Conservation (phyloP, 2,329 filamentous ascomycete genomes). For the Amphichorda felina region DNA sequence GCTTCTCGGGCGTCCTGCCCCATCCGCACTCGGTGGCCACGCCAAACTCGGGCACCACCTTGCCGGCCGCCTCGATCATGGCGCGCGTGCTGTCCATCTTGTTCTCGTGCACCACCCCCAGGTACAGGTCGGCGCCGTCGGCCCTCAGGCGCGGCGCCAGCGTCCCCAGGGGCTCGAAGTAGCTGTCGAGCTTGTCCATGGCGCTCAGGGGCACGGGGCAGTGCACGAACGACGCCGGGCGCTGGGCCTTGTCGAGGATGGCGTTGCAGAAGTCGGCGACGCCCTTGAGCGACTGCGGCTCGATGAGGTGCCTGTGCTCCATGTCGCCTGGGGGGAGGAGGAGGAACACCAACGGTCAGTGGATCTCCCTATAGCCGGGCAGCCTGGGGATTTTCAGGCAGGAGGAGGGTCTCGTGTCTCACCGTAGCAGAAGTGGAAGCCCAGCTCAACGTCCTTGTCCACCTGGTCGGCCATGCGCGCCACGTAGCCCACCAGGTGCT, state of each 20-base stretch:
- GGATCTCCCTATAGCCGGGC: too few species aligned
- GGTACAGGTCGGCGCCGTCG: background rate
- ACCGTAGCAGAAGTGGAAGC: background rate
- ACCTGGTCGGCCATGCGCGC: background rate
- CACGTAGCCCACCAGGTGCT: background rate
- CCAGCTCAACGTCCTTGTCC: background rate
- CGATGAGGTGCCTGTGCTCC: background rate
- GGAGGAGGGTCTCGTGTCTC: too few species aligned
- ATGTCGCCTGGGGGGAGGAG: background rate
- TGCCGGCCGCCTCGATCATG: background rate
- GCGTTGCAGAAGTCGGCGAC: background rate
- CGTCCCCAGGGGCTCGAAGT: background rate
- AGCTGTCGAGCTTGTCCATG: background rate
- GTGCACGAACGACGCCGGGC: background rate
- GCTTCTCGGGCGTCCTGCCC: background rate
- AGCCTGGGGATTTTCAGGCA: too few species aligned
- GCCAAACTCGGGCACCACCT: background rate
- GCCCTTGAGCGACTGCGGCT: background rate
- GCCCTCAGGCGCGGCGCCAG: background rate
- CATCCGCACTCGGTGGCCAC: background rate
- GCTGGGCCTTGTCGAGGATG: background rate
- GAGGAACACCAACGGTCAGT: too few species aligned
- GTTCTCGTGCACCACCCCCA: background rate
- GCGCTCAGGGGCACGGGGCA: constrained; percentile 1
- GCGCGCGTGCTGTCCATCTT: background rate